Evolutionary conservation across 129 eudicot species (phyloP), one percentile per base, ranked within the genome.

Genomic region (carrot (Daucus carota)): DNA sequence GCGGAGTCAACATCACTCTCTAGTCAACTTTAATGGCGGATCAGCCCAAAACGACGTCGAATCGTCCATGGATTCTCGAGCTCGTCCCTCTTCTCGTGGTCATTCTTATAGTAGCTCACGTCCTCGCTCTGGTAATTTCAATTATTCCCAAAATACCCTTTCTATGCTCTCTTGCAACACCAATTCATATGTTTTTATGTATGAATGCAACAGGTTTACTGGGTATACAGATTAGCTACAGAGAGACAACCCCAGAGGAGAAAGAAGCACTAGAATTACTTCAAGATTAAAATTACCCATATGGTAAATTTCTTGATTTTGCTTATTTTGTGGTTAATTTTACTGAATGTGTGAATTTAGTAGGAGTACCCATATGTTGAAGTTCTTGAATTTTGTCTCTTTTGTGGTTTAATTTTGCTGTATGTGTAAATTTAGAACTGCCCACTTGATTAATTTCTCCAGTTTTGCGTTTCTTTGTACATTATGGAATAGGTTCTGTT

Each of bases 221-320:
- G 92, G 92, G 81, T 88, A 50, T 88, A 85, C 88, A 83, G 86
- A 76, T 46, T 88, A 79, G 88, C 90, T 40, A 86, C 90, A 72
- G 92, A 86, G 60, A 88, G 80, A 78, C 92, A 78, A 54, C 85
- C 92, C 3, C 72, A 29, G 31, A 81, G 90, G 54, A 73, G 80
- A 32, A 88, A 88, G 48, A 76, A 66, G 81, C 92, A 85, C 70
- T 88, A 78, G 80, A 40, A 22, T 5, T 36, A 43, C n/a, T 38
- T 42, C 45, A 16, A 29, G 26, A 45, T 66, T 20, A 24, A 29
- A 59, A n/a, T 1, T 59, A 11, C 31, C 66, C 66, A 59, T n/a
- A 8, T 22, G 66, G 66, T 59, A 5, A 57, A 57, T 22, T 24
- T 57, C 65, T 24, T 1, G 7, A 7, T 22, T 57, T 24, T 57